phyloP scores from a whole-genome alignment of 176 grass and related monocot genomes.

The Musa itinerans region DNA sequence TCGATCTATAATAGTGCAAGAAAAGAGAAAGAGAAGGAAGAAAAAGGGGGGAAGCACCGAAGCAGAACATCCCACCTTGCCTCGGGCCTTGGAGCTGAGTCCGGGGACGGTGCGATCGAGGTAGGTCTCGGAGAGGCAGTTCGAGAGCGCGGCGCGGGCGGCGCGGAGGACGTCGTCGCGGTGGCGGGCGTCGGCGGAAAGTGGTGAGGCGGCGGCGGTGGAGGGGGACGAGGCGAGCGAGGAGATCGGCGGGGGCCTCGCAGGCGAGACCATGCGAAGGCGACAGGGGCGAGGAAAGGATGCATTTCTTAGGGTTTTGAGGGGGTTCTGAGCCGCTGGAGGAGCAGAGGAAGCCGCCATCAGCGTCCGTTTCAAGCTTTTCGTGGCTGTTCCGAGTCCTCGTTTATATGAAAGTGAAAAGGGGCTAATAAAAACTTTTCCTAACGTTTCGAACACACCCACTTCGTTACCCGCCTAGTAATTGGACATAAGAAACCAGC shows the following conservation, averaged over 20 bases:
- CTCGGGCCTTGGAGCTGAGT: constrained; percentile 47
- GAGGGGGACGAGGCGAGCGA: constrained; percentile 3
- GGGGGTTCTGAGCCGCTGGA: background rate
- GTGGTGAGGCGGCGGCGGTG: constrained; percentile 17
- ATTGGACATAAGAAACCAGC: too few species aligned
- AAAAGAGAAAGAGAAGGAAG: background rate
- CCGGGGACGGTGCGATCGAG: constrained; percentile 61
- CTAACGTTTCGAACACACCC: background rate
- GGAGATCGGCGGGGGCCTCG: constrained; percentile 8
- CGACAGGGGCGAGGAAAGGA: background rate
- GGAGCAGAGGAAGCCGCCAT: background rate
- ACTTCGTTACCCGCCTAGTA: too few species aligned
- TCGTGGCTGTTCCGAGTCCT: background rate
- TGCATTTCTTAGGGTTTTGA: constrained; percentile 2
- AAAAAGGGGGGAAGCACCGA: background rate
- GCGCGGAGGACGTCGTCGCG: constrained; percentile 47
- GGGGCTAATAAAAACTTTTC: background rate
- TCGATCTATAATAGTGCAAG: background rate
- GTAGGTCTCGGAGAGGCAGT: constrained; percentile 80
- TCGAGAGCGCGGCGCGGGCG: constrained; percentile 33
- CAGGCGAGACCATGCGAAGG: constrained; percentile 18
- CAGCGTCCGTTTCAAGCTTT: background rate
- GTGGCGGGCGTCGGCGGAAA: constrained; percentile 44
- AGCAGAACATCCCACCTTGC: constrained; percentile 46
- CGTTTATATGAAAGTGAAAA: background rate